A percentile compares a stretch with the other conserved stretches of the same genome.
These are phyloP conservation scores for Botryotinia convoluta DNA, from an alignment of 2,329 filamentous ascomycete species.

Conservation along the genomic window DNA sequence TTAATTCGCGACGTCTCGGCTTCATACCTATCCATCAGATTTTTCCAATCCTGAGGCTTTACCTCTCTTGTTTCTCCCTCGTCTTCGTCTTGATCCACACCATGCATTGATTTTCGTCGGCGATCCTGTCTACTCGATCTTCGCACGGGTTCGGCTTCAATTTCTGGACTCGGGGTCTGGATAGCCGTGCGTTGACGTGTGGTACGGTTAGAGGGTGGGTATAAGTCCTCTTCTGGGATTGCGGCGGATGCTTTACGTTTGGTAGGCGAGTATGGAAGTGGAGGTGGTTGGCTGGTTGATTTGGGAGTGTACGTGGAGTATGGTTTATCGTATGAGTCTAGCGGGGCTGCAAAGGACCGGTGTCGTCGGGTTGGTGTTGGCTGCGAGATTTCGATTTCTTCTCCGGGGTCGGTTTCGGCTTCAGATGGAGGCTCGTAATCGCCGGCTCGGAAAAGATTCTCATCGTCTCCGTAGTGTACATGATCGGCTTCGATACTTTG, in stretches of 20 bases:
- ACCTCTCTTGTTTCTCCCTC: background rate
- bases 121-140: background rate
- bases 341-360: background rate
- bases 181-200: background rate
- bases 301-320: background rate
- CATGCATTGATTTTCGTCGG: background rate
- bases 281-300: background rate
- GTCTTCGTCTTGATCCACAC: background rate
- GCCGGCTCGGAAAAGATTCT: background rate
- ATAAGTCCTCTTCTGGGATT: background rate
- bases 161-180: background rate
- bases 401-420: background rate
- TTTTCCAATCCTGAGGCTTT: background rate
- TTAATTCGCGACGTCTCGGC: background rate
- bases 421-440: background rate
- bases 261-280: background rate
- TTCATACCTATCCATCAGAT: background rate
- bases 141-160: background rate
- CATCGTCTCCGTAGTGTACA: background rate
- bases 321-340: background rate
- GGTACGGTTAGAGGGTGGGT: background rate
- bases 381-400: background rate
- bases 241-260: background rate
- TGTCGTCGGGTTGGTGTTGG: background rate
- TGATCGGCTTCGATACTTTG: background rate